Percentiles rank a stretch among this genome's conserved stretches.
phyloP scores from a whole-genome alignment of 129 eudicot genomes.

The Centaurea solstitialis region DNA sequence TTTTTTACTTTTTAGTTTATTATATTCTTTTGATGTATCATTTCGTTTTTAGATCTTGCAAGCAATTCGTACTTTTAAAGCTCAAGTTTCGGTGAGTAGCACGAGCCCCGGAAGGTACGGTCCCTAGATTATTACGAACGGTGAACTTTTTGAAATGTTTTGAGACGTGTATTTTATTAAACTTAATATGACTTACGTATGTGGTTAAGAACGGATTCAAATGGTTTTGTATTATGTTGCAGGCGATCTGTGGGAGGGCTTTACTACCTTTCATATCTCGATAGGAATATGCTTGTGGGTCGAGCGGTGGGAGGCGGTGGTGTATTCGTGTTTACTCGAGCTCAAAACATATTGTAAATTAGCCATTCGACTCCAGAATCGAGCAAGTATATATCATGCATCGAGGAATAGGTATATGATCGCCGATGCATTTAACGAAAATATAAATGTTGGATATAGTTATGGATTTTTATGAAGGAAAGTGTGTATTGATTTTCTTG shows the following conservation, averaged over 20 bases:
- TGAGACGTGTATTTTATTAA: not conserved
- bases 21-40: not conserved
- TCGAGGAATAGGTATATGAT: not conserved
- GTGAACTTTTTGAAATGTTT: not conserved
- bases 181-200: not conserved
- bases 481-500: no score
- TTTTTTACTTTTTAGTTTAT: not conserved
- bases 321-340: conserved; percentile 74
- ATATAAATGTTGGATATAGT: no score
- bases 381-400: not conserved
- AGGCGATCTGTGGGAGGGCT: conserved; percentile 85
- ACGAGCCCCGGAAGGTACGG: conserved; percentile 56
- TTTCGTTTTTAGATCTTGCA: conserved; percentile 61
- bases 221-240: not conserved
- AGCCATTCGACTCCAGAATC: not conserved
- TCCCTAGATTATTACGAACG: not conserved
- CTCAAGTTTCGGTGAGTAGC: conserved; percentile 68
- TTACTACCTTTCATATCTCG: conserved; percentile 87
- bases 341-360: conserved; percentile 52
- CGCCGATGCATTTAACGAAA: no score
- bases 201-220: not conserved
- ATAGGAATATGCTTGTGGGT: conserved; percentile 82
- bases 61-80: conserved; percentile 74
- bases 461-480: no score
- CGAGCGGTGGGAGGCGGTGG: conserved; percentile 96